Evolutionary conservation across 148 eudicot genomes (phyloP).

Genomic region (Dianthus caryophyllus): DNA sequence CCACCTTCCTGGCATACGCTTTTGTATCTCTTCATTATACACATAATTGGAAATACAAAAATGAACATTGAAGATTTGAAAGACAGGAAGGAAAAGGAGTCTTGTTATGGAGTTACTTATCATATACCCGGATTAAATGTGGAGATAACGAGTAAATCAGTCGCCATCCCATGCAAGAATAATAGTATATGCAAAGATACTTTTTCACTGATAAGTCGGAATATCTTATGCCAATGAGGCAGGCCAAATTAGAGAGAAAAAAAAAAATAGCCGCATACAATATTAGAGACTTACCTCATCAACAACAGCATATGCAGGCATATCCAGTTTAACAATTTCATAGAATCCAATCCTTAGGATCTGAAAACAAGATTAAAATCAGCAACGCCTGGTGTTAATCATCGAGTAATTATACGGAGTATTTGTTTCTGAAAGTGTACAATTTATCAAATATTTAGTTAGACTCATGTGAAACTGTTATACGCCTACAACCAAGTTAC

Average conservation of each 20-base stretch:
- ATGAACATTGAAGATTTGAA: too few species aligned
- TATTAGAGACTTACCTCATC: slow-evolving; percentile 56
- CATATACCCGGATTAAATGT: slow-evolving; percentile 1
- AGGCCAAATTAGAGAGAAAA: background rate
- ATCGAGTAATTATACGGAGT: background rate
- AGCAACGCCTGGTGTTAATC: background rate
- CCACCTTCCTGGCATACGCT: background rate
- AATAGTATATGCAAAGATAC: background rate
- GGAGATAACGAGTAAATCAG: background rate
- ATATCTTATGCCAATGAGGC: background rate
- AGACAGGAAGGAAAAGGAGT: background rate
- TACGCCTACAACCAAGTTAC: too few species aligned
- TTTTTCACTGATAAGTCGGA: background rate
- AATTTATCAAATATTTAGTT: background rate
- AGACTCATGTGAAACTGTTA: too few species aligned
- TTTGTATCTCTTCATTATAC: background rate
- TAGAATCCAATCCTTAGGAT: slow-evolving; percentile 90
- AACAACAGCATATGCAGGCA: slow-evolving; percentile 94
- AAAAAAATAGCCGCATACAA: background rate
- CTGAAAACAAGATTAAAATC: slow-evolving; percentile 29
- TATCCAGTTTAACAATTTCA: slow-evolving; percentile 82
- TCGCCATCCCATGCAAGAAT: background rate
- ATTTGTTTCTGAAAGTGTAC: background rate
- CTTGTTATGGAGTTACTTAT: background rate
- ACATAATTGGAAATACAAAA: too few species aligned